Conservation (phyloP, 139 green algal genomes). For the Chlorella vulgaris region DNA sequence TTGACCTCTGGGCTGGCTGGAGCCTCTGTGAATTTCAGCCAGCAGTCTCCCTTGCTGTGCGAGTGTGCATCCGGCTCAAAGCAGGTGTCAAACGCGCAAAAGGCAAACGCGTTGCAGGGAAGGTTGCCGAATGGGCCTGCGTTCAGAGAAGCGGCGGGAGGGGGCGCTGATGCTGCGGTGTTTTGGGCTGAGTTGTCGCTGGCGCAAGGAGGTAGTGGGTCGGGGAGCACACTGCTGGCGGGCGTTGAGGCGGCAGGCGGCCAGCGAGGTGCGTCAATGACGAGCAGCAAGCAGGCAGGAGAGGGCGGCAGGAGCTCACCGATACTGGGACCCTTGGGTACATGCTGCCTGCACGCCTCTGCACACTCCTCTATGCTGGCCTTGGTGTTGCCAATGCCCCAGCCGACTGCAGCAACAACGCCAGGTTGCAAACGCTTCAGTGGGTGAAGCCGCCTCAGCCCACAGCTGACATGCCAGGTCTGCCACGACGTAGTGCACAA, state of each 20-base stretch:
- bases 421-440: neutral
- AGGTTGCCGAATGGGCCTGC: slow-evolving; percentile 44
- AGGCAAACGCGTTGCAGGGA: slow-evolving; percentile 88
- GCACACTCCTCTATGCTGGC: slow-evolving; percentile 66
- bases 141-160: neutral
- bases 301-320: too few relatives aligned
- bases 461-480: too few relatives aligned
- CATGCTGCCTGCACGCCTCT: slow-evolving; percentile 64
- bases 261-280: neutral
- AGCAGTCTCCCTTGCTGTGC: slow-evolving; percentile 84
- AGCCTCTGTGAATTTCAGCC: slow-evolving; percentile 79
- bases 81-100: slow-evolving; percentile 69
- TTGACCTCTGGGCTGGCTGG: slow-evolving; percentile 79
- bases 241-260: neutral
- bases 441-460: neutral
- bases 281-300: neutral
- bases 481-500: too few relatives aligned
- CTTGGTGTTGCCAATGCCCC: slow-evolving; percentile 82
- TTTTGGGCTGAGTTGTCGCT: too few relatives aligned
- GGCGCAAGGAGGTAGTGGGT: too few relatives aligned
- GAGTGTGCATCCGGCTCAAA: slow-evolving; percentile 88
- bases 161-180: too few relatives aligned
- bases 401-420: slow-evolving; percentile 45
- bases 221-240: neutral
- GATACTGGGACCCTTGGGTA: slow-evolving; percentile 32